These are phyloP conservation scores for Silybum marianum DNA, from an alignment of 129 eudicot genomes.

Conservation along the genomic window DNA sequence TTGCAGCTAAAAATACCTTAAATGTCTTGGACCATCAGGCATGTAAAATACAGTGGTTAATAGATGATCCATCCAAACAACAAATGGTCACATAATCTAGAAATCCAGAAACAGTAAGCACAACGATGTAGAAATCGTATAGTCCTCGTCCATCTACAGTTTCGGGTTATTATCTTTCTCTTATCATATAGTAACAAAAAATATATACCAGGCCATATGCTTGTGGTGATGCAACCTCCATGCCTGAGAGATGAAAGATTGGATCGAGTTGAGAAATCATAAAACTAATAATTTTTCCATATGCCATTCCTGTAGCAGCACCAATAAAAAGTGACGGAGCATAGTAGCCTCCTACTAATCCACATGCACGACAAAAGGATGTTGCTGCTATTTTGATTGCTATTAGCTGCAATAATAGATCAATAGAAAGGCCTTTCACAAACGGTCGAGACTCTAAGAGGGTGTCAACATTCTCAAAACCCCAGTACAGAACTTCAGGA, in stretches of 20 bases:
- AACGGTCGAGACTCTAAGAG: conserved; percentile 82
- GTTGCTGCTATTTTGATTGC: conserved; percentile 77
- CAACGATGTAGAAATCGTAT: background rate
- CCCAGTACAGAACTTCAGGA: conserved; percentile 98
- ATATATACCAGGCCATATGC: conserved; percentile 83
- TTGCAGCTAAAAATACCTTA: background rate
- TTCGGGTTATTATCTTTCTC: background rate
- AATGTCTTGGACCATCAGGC: background rate
- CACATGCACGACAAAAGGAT: conserved; percentile 84
- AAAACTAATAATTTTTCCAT: conserved; percentile 70
- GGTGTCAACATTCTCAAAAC: conserved; percentile 84
- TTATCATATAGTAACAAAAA: background rate
- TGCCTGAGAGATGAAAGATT: conserved; percentile 55
- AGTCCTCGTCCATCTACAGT: background rate
- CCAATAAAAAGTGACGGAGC: conserved; percentile 95
- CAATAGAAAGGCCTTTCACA: conserved; percentile 61
- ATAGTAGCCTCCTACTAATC: conserved; percentile 95
- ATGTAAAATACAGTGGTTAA: background rate
- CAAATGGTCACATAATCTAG: background rate
- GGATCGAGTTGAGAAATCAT: conserved; percentile 51
- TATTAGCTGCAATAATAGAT: conserved; percentile 73
- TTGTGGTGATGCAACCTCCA: conserved; percentile 97
- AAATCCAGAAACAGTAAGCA: background rate
- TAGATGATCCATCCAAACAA: conserved; percentile 5
- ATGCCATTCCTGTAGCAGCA: conserved; percentile 97